Evolutionary conservation across 305 asterid genomes (phyloP), one percentile per base, ranked within the genome.

Genomic region (Plantago coronopus): DNA sequence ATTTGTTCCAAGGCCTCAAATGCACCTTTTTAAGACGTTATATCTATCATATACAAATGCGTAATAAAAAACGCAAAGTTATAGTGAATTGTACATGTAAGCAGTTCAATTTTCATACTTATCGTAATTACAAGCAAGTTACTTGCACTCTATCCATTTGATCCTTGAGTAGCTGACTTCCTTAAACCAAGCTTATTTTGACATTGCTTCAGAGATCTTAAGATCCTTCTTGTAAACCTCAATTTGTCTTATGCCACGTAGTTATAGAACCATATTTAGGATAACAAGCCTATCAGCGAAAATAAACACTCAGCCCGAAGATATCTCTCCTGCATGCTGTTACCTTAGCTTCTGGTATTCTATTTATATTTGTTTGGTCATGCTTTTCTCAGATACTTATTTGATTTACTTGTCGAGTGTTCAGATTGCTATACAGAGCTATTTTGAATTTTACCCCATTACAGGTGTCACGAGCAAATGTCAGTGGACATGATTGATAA

Each of bases 391-490:
- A 31, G 38, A 31, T 31, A 5, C n/a, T n/a, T n/a, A n/a, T 5
- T 51, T 23, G 15, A 17, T 23, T 13, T 22, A 22, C 31, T 37
- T 37, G 19, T 50, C 25, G 16, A 15, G 27, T 38, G 57, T 53
- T 37, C 27, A 23, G 3, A 23, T 63, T 57, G 20, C 51, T 20
- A 56, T 42, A 45, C 61, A 57, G n/a, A 57, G 44, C 47, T 37
- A 68, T 34, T 15, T 61, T 44, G 2, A 29, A n/a, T 29, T 14
- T 63, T 40, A 57, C 54, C 54, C 49, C 63, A 37, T 74, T 69
- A 60, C 70, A 91, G 98, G 98, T 91, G 93, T 68, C 98, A 91
- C 75, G 96, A 88, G 68, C 73, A 77, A 67, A 91, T 91, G 98
- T 91, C 96, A 20, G 84, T 69, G 31, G 74, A 81, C 47, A 76